Base-by-base conservation (phyloP, 495 filamentous ascomycete species). In the Amphirosellinia nigrospora region DNA sequence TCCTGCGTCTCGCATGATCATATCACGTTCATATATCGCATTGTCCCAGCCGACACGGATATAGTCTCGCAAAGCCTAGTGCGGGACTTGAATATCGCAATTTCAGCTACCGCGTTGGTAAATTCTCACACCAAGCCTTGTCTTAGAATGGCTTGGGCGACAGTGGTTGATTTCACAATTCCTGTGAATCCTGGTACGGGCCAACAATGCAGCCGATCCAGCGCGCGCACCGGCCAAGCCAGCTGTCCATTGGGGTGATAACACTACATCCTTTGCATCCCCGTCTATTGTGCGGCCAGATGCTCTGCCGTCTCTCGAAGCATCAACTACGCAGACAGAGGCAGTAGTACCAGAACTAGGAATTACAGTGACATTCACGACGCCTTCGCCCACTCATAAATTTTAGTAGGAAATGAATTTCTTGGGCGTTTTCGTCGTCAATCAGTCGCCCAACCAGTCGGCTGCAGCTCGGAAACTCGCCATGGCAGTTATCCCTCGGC, bases 391-490 rank as follows among this genome's bases (percentile, higher is more conserved):
- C 11, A 75, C 79, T 15, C 74, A 77, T 26, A 77, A 59, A 77
- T 80, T 16, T 83, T 86, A 59, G 87, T 93, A 3, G 93, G 94
- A 4, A 87, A 93, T 46, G 86, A 89, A 15, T 97, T 98, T 77
- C n/a, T 97, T 94, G 95, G 86, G 87, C 48, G 88, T 97, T 23
- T 94, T 97, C 76, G 89, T 98, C 26, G 91, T 97, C 61, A 98
- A 98, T 78, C 91, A 92, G 43, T 82, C 53, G 36, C 81, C 72
- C 59, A 76, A 58, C 74, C 72, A 80, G 69, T 58, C 78, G 3
- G 68, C 76, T 10, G 61, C 83, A 30, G 80, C 90, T 36, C 89
- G 93, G 11, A 96, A 94, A 75, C 87, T 98, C 32, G 90, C 92
- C 8, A 85, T 98, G 26, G 79, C 92, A n/a, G 90, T 89, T 3